phyloP scores from a whole-genome alignment of 148 eudicot genomes.

The Rhododendron henanense region DNA sequence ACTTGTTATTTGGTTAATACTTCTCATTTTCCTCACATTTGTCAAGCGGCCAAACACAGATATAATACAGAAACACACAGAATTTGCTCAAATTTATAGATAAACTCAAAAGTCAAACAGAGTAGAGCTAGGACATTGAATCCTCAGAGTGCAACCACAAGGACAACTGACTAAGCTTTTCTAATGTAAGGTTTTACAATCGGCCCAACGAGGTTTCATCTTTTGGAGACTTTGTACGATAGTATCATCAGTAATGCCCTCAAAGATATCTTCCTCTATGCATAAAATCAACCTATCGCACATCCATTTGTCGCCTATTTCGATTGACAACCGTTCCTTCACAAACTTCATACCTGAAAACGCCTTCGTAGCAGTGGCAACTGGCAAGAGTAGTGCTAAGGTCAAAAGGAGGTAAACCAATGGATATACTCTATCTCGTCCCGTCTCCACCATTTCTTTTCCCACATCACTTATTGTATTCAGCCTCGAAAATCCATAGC shows the following conservation, averaged over 20 bases:
- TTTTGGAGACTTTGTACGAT: not conserved
- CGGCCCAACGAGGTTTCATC: not conserved
- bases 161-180: not conserved
- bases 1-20: not conserved
- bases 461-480: not conserved
- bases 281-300: not conserved
- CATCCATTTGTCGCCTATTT: not conserved
- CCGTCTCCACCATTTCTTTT: not conserved
- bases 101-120: not conserved
- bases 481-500: not conserved
- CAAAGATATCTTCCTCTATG: not conserved
- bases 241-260: not conserved
- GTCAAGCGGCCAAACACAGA: not conserved
- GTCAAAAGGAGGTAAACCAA: not conserved
- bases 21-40: not conserved
- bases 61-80: not conserved
- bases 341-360: not conserved
- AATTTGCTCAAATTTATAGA: not conserved
- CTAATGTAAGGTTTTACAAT: not conserved
- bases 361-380: not conserved
- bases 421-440: not conserved
- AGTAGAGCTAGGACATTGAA: not conserved
- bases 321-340: not conserved
- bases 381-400: not conserved
- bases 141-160: not conserved